Conservation (phyloP, 257 asterid genomes). For the Euphrasia confusa region DNA sequence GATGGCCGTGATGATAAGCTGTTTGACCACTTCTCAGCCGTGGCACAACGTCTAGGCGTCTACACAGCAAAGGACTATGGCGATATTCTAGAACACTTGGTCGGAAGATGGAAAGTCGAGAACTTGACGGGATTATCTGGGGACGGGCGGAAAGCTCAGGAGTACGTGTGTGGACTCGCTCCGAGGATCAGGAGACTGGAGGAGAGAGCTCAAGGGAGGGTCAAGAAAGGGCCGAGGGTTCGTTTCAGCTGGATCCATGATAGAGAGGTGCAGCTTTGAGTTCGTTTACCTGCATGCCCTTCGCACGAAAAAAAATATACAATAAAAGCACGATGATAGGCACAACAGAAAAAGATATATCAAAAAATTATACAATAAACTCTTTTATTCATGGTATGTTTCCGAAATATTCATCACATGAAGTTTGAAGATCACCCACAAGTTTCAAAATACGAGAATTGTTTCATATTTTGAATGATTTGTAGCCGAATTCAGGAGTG, state of each 20-base stretch:
- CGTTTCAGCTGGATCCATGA: slow-evolving; percentile 71
- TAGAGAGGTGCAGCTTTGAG: slow-evolving; percentile 62
- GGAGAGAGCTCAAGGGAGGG: slow-evolving; percentile 65
- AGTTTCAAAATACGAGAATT: background rate
- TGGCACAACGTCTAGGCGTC: slow-evolving; percentile 70
- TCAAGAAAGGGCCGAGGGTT: slow-evolving; percentile 41
- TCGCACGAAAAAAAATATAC: no score
- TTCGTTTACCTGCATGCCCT: background rate
- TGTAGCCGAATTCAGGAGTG: slow-evolving; percentile 71
- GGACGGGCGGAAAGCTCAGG: slow-evolving; percentile 70
- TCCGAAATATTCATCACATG: background rate
- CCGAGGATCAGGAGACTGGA: slow-evolving; percentile 60
- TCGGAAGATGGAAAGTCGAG: slow-evolving; percentile 62
- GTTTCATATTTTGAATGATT: slow-evolving; percentile 71
- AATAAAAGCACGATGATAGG: no score
- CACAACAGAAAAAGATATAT: no score
- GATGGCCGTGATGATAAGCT: slow-evolving; percentile 66
- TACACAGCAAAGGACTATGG: slow-evolving; percentile 73
- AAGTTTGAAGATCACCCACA: background rate
- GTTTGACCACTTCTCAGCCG: slow-evolving; percentile 66
- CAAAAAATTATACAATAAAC: no score
- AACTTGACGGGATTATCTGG: slow-evolving; percentile 48
- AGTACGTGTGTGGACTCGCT: slow-evolving; percentile 61
- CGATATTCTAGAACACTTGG: slow-evolving; percentile 69
- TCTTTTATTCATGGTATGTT: background rate